phyloP scores from a whole-genome alignment of 164 flowering plant genomes.

The Chloranthus sessilifolius region DNA sequence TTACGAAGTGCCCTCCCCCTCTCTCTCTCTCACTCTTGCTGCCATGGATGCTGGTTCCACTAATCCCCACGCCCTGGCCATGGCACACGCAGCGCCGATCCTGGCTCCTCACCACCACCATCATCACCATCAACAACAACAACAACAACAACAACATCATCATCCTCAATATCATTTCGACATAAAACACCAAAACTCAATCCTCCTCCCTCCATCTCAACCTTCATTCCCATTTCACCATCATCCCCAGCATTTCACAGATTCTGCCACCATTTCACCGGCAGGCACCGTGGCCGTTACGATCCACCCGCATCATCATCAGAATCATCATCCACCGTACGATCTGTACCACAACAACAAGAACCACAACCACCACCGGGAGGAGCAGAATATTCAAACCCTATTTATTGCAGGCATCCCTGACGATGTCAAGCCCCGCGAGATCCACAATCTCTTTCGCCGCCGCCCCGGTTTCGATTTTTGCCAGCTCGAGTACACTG shows the following conservation, averaged over 20 bases:
- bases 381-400: constrained; percentile 44
- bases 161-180: background rate
- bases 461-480: constrained; percentile 76
- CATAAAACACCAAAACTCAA: constrained; percentile 2
- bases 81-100: background rate
- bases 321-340: constrained; percentile 14
- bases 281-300: too few relatives aligned
- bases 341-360: constrained; percentile 9
- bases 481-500: constrained; percentile 93
- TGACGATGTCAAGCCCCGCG: constrained; percentile 85
- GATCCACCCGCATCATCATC: too few relatives aligned
- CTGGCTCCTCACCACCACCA: too few relatives aligned
- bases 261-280: constrained; percentile 3
- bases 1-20: too few relatives aligned
- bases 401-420: constrained; percentile 87
- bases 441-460: constrained; percentile 91
- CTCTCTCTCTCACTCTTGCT: background rate
- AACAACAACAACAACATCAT: too few relatives aligned
- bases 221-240: background rate
- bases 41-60: constrained; percentile 2
- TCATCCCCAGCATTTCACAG: constrained; percentile 4
- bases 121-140: too few relatives aligned
- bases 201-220: constrained; percentile 10
- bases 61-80: constrained; percentile 6
- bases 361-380: constrained; percentile 11